Base-by-base conservation (phyloP, 441 rosid genomes). In the Macaranga tanarius region DNA sequence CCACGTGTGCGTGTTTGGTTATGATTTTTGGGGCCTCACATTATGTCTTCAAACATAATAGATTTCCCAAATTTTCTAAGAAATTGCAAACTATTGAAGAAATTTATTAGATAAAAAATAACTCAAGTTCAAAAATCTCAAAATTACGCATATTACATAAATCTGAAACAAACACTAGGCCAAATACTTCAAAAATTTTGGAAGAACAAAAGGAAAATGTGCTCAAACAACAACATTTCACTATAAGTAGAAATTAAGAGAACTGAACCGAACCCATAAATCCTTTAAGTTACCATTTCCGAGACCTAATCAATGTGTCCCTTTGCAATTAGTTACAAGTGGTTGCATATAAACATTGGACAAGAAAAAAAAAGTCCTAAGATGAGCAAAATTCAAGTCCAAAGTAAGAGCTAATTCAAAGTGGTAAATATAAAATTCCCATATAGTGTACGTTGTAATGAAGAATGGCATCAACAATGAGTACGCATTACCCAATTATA, bases 201-300 rank as follows among this genome's bases (percentile, higher is more conserved):
- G 90, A 79, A 91, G 92, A 81, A 95, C 93, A 77, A 92, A 84
- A 78, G 91, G 97, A 31, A 34, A 34, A 34, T 34, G 38, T 4
- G 38, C 38, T 42, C 7, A 23, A 47, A 1, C 7, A 16, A 9
- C 1, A 38, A 13, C n/a, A 55, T 25, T 40, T 28, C 47, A 15
- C 13, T 23, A 5, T 12, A 58, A 38, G 11, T 10, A n/a, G 11
- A 51, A n/a, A 31, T 63, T 25, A 59, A 87, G 76, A 34, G 86
- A 67, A 70, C 72, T 79, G 40, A 96, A 97, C 69, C 56, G 86
- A 79, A 87, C 88, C 99, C 99, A 95, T 55, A 89, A 83, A 73
- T 85, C 93, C 70, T 79, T 74, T 61, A 67, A 10, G 13, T 62
- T 69, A 15, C 65, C 85, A 73, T 79, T 79, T 68, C 74, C 77